Evolutionary conservation across 1,284 basidiomycete species (phyloP).

Genomic region (Kwoniella shivajii): DNA sequence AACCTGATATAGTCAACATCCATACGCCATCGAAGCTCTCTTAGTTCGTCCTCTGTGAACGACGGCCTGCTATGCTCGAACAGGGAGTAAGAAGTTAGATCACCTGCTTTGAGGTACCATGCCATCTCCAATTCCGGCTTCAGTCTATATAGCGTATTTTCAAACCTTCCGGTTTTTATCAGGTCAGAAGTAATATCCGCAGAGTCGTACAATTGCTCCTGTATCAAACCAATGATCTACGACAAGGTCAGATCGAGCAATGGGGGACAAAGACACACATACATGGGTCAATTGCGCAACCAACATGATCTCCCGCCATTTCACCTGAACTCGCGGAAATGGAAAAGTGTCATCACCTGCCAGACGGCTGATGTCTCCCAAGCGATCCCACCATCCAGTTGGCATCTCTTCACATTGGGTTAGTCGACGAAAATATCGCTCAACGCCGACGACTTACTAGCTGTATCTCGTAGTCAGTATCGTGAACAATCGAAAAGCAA

Average conservation of each 20-base stretch:
- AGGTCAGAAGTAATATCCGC: constrained; percentile 23
- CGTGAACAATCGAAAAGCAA: neutral
- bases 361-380: constrained; percentile 4
- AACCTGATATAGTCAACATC: constrained; percentile 29
- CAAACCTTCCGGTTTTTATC: constrained; percentile 24
- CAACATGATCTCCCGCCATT: constrained; percentile 16
- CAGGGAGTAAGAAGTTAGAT: constrained; percentile 6
- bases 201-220: constrained; percentile 18
- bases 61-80: constrained; percentile 10
- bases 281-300: constrained; percentile 24
- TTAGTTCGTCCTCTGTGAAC: constrained; percentile 20
- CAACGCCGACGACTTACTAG: neutral
- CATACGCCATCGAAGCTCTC: constrained; percentile 20
- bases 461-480: neutral
- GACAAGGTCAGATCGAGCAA: neutral
- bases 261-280: neutral
- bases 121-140: constrained; percentile 26
- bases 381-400: constrained; percentile 25
- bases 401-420: constrained; percentile 20
- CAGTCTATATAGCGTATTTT: constrained; percentile 22
- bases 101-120: constrained; percentile 10
- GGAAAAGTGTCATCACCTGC: constrained; percentile 8
- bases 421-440: neutral
- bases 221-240: constrained; percentile 10
- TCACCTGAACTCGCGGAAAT: constrained; percentile 7